phyloP scores from a whole-genome alignment of 1,139 yeast species.

The Tardiomyces digboiensis region DNA sequence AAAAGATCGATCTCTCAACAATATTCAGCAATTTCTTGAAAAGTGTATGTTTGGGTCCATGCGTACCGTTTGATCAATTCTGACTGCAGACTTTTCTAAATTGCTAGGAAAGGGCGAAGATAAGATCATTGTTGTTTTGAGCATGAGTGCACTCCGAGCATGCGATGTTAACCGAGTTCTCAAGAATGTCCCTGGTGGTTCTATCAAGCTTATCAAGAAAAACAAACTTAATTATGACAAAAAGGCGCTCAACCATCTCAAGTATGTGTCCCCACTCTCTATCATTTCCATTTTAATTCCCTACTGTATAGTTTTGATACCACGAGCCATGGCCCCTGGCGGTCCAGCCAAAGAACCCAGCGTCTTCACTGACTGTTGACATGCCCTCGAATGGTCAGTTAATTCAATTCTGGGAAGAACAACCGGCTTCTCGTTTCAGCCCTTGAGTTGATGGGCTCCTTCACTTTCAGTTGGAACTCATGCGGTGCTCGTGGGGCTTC shows the following conservation, averaged over 20 bases:
- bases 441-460: too few relatives aligned
- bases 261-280: too few relatives aligned
- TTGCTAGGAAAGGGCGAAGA: slow-evolving; percentile 18
- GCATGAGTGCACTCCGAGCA: slow-evolving; percentile 64
- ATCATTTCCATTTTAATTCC: background rate
- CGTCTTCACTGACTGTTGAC: background rate
- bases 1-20: slow-evolving; percentile 38
- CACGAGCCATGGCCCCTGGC: too few relatives aligned
- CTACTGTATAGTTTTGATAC: background rate
- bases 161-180: slow-evolving; percentile 59
- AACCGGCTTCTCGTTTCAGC: slow-evolving; percentile 1
- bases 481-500: background rate
- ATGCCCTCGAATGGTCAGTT: background rate
- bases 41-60: slow-evolving; percentile 9
- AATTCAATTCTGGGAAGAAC: background rate
- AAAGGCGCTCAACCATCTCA: slow-evolving; percentile 30
- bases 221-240: slow-evolving; percentile 54
- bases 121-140: slow-evolving; percentile 39
- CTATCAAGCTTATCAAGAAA: slow-evolving; percentile 57
- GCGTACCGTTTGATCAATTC: background rate
- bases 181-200: slow-evolving; percentile 33
- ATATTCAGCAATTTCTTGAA: slow-evolving; percentile 36
- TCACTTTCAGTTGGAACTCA: too few relatives aligned
- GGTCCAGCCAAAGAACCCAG: background rate
- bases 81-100: slow-evolving; percentile 4